Base-by-base conservation (phyloP, 169 alveolate species). In the Plasmodium coatneyi region DNA sequence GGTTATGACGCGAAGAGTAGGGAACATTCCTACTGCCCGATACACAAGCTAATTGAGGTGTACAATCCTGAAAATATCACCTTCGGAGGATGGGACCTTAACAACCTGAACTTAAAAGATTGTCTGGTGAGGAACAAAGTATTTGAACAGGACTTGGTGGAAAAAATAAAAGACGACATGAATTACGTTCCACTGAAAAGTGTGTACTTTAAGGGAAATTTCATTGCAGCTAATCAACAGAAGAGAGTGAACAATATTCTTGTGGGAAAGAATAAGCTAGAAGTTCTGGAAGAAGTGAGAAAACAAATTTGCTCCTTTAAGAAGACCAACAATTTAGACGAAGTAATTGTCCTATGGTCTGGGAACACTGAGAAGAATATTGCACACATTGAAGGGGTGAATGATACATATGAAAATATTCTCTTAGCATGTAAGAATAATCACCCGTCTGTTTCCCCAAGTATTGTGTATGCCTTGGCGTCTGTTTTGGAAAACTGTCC, bases 361-460 rank as follows among this genome's bases (percentile, higher is more conserved):
- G 99, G 98, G 25, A 98, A 98, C 90, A 98, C 99, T 25, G 99
- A 98, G 90, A 92, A 97, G 82, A 97, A 93, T 93, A 96, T 98
- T 79, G 96, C 96, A 92, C 86, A 96, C 22, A 92, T 92, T 28
- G 92, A 94, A 52, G 97, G 96, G 19, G 92, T 96, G 39, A 97
- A 97, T 95, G 97, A 95, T 34, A 96, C 98, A 9, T 96, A 96
- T 71, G 98, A 96, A 30, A 93, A 96, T 46, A 96, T 98, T 19
- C 79, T 96, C 70, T 94, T 81, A 46, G 96, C 97, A 32, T 95
- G 97, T 28, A 92, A 92, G 80, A 92, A 93, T 49, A 95, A 96
- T 93, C 96, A 96, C 60, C 84, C 93, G 34, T 98, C 97, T 82
- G 94, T 98, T 16, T 94, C 98, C 14, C 98, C 98, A 25, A 96